phyloP scores from a whole-genome alignment of 2,329 filamentous ascomycete genomes.

The Diaporthe sp. region DNA sequence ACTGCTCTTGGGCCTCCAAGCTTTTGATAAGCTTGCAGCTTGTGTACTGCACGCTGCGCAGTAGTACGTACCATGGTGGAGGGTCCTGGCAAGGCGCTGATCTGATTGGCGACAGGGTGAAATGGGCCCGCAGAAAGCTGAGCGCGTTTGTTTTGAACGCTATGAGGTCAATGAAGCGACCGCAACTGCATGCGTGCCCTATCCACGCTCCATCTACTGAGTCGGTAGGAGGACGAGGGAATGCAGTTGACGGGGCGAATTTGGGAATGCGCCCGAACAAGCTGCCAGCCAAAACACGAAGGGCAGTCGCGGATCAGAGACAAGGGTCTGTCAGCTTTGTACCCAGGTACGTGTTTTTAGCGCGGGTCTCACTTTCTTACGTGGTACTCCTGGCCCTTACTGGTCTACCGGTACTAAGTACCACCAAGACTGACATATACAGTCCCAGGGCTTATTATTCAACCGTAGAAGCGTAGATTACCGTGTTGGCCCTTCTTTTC shows the following conservation, averaged over 20 bases:
- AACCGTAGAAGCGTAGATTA: background rate
- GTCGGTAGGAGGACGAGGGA: slow-evolving; percentile 3
- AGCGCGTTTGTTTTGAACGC: slow-evolving; percentile 29
- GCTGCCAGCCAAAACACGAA: slow-evolving; percentile 15
- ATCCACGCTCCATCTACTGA: background rate
- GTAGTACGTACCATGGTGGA: slow-evolving; percentile 40
- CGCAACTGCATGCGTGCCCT: slow-evolving; percentile 11
- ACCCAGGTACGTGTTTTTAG: slow-evolving; percentile 22
- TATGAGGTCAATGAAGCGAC: slow-evolving; percentile 36
- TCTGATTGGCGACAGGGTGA: slow-evolving; percentile 40
- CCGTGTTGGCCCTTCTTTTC: background rate
- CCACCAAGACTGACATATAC: background rate
- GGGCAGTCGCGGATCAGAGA: slow-evolving; percentile 12
- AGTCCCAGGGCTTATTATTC: background rate
- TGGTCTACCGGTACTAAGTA: background rate
- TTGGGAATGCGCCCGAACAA: slow-evolving; percentile 10
- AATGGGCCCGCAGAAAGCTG: slow-evolving; percentile 36
- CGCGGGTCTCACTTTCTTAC: background rate
- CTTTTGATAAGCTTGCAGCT: slow-evolving; percentile 37
- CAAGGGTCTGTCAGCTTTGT: slow-evolving; percentile 23
- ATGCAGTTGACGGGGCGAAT: slow-evolving; percentile 28
- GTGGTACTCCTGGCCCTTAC: background rate
- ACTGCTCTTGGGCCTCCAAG: slow-evolving; percentile 24
- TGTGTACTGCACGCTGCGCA: background rate
- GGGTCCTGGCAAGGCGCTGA: slow-evolving; percentile 33